Evolutionary conservation across 352 stramenopile genomes (phyloP).

Genomic region (Globisporangium viniferum): DNA sequence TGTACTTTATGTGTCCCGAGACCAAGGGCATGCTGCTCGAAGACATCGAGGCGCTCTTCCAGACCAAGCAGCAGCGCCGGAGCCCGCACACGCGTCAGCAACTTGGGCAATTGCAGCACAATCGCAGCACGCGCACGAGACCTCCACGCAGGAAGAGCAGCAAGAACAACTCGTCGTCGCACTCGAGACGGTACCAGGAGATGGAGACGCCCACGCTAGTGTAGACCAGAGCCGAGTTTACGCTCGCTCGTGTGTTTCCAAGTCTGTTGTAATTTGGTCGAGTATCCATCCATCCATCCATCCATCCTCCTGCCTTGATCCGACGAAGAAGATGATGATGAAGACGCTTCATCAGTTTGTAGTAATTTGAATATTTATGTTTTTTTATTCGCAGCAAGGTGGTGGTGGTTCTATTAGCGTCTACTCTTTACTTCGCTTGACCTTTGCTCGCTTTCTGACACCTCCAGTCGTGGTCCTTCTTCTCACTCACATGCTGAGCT

Average conservation of each 20-base stretch:
- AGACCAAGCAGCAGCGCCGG: neutral
- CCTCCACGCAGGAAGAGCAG: neutral
- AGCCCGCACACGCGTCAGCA: neutral
- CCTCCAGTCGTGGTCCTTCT: neutral
- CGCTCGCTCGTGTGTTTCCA: neutral
- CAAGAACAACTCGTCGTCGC: neutral
- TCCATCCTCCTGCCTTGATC: neutral
- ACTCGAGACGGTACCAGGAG: neutral
- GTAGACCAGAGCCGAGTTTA: neutral
- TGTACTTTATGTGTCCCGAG: conserved; percentile 33
- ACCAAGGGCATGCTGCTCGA: conserved; percentile 42
- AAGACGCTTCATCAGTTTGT: neutral
- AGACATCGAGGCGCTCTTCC: conserved; percentile 42
- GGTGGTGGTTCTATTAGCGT: neutral
- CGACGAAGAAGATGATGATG: neutral
- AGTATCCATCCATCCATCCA: neutral
- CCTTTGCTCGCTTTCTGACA: neutral
- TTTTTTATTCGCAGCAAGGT: neutral
- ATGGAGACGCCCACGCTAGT: neutral
- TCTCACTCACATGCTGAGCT: neutral
- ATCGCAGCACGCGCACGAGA: neutral
- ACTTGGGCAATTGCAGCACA: neutral
- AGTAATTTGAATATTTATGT: neutral
- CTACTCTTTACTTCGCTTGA: neutral
- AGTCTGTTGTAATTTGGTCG: neutral